phyloP scores from a whole-genome alignment of 2,329 filamentous ascomycete species.

The Acephala macrosclerotiorum region DNA sequence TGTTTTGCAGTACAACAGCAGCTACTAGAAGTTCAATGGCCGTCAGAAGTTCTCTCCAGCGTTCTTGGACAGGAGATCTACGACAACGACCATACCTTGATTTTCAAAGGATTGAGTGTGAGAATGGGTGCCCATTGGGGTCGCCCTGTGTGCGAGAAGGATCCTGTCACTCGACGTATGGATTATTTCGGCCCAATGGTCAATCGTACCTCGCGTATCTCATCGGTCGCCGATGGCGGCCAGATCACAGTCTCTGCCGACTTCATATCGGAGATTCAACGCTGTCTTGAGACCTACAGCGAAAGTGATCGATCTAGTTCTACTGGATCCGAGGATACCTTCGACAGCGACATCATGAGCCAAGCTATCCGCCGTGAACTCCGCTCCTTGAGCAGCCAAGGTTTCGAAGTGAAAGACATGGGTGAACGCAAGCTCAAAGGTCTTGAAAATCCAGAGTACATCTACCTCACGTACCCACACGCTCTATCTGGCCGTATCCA shows the following conservation, averaged over 20 bases:
- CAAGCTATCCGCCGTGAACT: slow-evolving; percentile 86
- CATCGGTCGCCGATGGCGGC: slow-evolving; percentile 91
- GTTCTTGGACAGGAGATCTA: slow-evolving; percentile 82
- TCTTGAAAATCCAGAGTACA: slow-evolving; percentile 93
- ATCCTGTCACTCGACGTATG: slow-evolving; percentile 97
- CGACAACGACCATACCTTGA: slow-evolving; percentile 85
- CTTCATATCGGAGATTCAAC: slow-evolving; percentile 95
- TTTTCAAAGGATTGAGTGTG: slow-evolving; percentile 93
- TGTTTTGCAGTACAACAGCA: slow-evolving; percentile 92
- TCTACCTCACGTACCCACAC: slow-evolving; percentile 96
- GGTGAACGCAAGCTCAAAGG: slow-evolving; percentile 96
- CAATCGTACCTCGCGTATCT: slow-evolving; percentile 94
- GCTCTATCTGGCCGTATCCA: slow-evolving; percentile 82
- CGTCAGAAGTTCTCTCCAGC: slow-evolving; percentile 88
- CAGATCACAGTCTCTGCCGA: slow-evolving; percentile 97
- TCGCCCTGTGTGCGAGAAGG: slow-evolving; percentile 90
- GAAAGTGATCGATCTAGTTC: slow-evolving; percentile 79
- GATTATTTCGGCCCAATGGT: slow-evolving; percentile 99
- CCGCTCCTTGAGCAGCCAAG: slow-evolving; percentile 84
- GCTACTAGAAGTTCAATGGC: slow-evolving; percentile 90
- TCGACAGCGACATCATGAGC: slow-evolving; percentile 78
- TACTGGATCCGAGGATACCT: slow-evolving; percentile 74
- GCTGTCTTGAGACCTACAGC: slow-evolving; percentile 87
- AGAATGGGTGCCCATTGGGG: slow-evolving; percentile 98
- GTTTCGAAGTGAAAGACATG: slow-evolving; percentile 96